Conservation (phyloP, 75 land plant genomes). For the Picea sitchensis region DNA sequence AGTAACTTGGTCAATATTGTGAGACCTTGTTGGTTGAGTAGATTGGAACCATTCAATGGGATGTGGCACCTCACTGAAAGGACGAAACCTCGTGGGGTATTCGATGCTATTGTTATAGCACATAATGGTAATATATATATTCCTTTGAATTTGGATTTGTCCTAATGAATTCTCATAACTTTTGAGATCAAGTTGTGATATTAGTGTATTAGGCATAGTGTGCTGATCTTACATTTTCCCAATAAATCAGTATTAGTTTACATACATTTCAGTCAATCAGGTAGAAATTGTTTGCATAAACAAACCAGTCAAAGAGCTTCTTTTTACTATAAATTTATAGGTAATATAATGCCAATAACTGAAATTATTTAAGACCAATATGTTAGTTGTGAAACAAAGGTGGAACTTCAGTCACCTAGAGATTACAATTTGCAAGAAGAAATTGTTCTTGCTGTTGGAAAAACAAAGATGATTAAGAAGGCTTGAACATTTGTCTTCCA, state of each 20-base stretch:
- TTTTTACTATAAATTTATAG: neutral
- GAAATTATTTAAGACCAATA: no score
- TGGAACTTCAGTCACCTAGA: no score
- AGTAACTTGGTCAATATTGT: slow-evolving; percentile 47
- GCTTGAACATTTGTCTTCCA: no score
- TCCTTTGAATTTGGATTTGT: neutral
- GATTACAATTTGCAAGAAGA: no score
- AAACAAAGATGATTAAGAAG: no score
- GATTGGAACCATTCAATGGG: slow-evolving; percentile 63
- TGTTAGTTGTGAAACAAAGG: no score
- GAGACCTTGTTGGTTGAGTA: slow-evolving; percentile 94
- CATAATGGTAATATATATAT: slow-evolving; percentile 69
- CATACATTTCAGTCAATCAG: neutral
- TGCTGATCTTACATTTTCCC: neutral
- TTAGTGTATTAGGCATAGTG: neutral
- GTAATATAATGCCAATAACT: neutral
- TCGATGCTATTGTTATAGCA: slow-evolving; percentile 90
- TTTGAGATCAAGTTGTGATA: neutral
- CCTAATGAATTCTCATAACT: neutral
- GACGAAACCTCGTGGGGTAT: slow-evolving; percentile 65
- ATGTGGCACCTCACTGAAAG: slow-evolving; percentile 85
- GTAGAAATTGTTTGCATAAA: neutral
- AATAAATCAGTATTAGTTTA: neutral
- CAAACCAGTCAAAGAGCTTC: neutral
- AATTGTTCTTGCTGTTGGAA: no score